Percentiles rank a stretch among this genome's conserved stretches.
These are phyloP conservation scores for Podaxis pistillaris DNA, from an alignment of 768 basidiomycete genomes.

Conservation along the genomic window DNA sequence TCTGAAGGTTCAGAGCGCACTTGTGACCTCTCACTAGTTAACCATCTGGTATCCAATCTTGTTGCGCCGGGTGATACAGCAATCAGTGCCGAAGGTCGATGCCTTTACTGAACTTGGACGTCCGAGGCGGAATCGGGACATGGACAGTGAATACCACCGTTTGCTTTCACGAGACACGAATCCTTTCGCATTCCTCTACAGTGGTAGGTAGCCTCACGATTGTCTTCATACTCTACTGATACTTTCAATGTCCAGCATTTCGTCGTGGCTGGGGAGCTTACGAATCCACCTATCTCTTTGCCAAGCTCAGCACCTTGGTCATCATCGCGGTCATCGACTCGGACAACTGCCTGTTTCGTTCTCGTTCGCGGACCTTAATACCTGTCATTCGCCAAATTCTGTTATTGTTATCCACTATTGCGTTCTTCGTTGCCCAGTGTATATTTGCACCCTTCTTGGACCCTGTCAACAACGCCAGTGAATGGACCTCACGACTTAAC, in stretches of 20 bases:
- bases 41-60: conserved; percentile 71
- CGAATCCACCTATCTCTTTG: conserved; percentile 61
- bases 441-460: conserved; percentile 62
- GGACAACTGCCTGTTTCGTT: conserved; percentile 73
- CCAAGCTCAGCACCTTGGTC: conserved; percentile 67
- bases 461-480: conserved; percentile 71
- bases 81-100: conserved; percentile 64
- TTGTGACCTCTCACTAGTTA: conserved; percentile 36
- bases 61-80: conserved; percentile 52
- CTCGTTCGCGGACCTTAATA: conserved; percentile 46
- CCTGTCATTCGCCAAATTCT: conserved; percentile 59
- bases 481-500: conserved; percentile 70
- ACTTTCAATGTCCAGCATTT: conserved; percentile 44
- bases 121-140: conserved; percentile 48
- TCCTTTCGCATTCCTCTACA: conserved; percentile 71
- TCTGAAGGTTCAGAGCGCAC: neutral
- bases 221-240: neutral
- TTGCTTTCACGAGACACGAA: conserved; percentile 61
- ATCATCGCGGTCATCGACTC: conserved; percentile 65
- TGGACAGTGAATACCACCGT: conserved; percentile 72
- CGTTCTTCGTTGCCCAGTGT: conserved; percentile 64
- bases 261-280: conserved; percentile 70
- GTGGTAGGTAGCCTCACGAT: conserved; percentile 39
- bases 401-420: conserved; percentile 52
- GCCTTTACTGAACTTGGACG: conserved; percentile 71